Evolutionary conservation across 2,329 filamentous ascomycete species (phyloP).

Genomic region (Seiridium unicorne): DNA sequence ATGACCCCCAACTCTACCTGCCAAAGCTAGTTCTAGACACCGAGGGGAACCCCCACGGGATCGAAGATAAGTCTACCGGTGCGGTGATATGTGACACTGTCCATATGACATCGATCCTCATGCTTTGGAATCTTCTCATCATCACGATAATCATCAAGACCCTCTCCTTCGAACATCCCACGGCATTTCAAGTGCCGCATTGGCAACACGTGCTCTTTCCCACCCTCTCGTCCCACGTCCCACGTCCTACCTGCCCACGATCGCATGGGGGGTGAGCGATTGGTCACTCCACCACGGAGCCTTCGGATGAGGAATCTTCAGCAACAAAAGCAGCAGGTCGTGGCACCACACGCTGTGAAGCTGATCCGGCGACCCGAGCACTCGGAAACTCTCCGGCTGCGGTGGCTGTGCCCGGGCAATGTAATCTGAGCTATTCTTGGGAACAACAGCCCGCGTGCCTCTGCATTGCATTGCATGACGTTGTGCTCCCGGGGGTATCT

Average conservation of each 20-base stretch:
- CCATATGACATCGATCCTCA: too few species aligned
- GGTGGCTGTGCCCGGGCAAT: neutral
- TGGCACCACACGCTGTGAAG: too few species aligned
- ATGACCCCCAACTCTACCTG: neutral
- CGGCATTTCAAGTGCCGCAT: neutral
- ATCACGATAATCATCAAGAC: too few species aligned
- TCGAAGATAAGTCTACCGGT: neutral
- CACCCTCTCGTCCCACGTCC: neutral
- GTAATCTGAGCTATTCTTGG: neutral
- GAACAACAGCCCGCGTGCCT: neutral
- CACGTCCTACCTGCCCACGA: neutral
- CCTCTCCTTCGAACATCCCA: neutral
- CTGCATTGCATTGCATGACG: neutral
- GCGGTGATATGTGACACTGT: too few species aligned
- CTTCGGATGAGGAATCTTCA: neutral
- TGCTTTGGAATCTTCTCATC: too few species aligned
- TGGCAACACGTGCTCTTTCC: neutral
- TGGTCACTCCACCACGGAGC: too few species aligned
- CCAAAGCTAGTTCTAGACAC: neutral
- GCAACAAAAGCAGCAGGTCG: neutral
- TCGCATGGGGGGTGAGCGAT: too few species aligned
- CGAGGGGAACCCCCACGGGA: neutral
- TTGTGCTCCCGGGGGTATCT: neutral
- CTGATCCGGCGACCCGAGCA: neutral
- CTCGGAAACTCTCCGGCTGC: neutral